A percentile compares a stretch with the other conserved stretches of the same genome.
These are phyloP conservation scores for Leccinum aurantiacum DNA, from an alignment of 768 basidiomycete genomes.

Conservation along the genomic window DNA sequence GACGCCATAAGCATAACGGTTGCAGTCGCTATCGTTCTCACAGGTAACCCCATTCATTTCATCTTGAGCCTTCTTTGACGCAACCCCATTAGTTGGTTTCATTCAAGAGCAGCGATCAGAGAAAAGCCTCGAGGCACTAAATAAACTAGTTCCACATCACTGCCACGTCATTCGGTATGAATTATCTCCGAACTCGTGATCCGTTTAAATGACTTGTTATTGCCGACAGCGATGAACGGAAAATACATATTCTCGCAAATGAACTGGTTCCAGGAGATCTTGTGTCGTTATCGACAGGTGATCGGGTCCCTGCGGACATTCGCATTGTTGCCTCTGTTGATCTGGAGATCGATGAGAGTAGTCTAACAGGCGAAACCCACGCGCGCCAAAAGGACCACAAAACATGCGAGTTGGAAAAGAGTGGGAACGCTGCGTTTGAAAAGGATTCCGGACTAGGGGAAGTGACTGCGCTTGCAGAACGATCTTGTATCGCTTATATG, in stretches of 20 bases:
- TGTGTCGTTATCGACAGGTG: constrained; percentile 85
- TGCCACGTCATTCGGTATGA: constrained; percentile 79
- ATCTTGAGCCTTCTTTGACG: constrained; percentile 1
- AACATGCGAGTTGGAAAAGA: constrained; percentile 48
- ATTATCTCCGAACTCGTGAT: background rate
- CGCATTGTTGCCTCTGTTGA: constrained; percentile 80
- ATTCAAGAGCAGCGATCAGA: constrained; percentile 95
- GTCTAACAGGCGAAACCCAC: constrained; percentile 89
- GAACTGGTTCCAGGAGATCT: constrained; percentile 96
- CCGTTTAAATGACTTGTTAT: background rate
- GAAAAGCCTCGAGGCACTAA: constrained; percentile 90
- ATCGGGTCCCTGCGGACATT: constrained; percentile 92
- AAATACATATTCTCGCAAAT: constrained; percentile 85
- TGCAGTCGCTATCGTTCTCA: constrained; percentile 90
- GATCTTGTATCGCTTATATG: constrained; percentile 91
- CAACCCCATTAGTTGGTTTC: constrained; percentile 66
- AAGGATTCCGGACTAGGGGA: constrained; percentile 37
- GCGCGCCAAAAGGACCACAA: constrained; percentile 68
- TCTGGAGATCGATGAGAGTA: constrained; percentile 94
- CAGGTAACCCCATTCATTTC: constrained; percentile 54
- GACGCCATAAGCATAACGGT: constrained; percentile 92
- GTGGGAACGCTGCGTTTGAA: constrained; percentile 10
- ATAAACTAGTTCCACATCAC: constrained; percentile 96
- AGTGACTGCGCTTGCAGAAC: constrained; percentile 69
- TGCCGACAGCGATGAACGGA: constrained; percentile 45